These are phyloP conservation scores for Penicillium sp. DNA, from an alignment of 2,329 filamentous ascomycete species.

Conservation along the genomic window DNA sequence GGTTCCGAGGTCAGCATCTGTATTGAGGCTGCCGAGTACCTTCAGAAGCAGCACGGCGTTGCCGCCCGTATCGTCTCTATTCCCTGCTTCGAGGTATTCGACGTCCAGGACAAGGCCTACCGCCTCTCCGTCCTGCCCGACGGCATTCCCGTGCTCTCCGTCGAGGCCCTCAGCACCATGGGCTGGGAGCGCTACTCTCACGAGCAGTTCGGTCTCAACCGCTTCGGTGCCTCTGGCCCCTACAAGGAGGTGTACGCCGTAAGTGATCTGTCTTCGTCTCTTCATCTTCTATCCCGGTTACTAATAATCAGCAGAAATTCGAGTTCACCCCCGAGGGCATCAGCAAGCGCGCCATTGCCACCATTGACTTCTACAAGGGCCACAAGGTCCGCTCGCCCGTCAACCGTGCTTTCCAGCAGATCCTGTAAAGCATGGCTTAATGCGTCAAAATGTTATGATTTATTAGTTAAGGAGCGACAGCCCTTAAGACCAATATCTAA, in stretches of 20 bases:
- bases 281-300: background rate
- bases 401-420: constrained; percentile 96
- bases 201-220: constrained; percentile 99
- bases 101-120: constrained; percentile 91
- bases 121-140: constrained; percentile 86
- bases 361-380: constrained; percentile 96
- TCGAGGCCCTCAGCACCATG: constrained; percentile 87
- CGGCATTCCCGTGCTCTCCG: constrained; percentile 84
- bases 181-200: constrained; percentile 99
- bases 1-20: constrained; percentile 94
- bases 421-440: constrained; percentile 60
- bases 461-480: constrained; percentile 27
- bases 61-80: constrained; percentile 90
- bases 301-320: constrained; percentile 67
- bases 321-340: constrained; percentile 98
- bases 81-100: constrained; percentile 96
- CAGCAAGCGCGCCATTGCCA: constrained; percentile 86
- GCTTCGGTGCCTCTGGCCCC: constrained; percentile 93
- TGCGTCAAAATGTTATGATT: constrained; percentile 25
- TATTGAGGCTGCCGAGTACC: constrained; percentile 85
- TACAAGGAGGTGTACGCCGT: constrained; percentile 98
- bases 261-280: constrained; percentile 34
- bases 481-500: constrained; percentile 20
- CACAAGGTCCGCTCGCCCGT: constrained; percentile 88
- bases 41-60: constrained; percentile 82